Evolutionary conservation across 2,329 filamentous ascomycete genomes (phyloP).

Genomic region (Diaporthe longicolla): DNA sequence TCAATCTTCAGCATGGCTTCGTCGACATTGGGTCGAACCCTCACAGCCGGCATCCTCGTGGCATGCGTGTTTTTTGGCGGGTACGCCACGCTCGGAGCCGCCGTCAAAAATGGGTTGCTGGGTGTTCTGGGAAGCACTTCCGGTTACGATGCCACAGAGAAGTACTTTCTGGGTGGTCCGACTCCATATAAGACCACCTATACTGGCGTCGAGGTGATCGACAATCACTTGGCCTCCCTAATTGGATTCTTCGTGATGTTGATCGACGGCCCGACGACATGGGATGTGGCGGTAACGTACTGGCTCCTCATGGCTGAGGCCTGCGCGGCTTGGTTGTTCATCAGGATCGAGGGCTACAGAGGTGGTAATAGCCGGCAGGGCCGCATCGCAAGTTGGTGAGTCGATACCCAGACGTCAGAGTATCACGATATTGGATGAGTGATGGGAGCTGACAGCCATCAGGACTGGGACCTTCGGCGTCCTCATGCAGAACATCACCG

Average conservation of each 20-base stretch:
- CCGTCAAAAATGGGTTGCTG: slow-evolving; percentile 30
- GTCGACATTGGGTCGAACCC: neutral
- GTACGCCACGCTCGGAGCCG: slow-evolving; percentile 36
- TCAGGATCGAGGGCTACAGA: slow-evolving; percentile 44
- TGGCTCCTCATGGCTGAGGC: slow-evolving; percentile 44
- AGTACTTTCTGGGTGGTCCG: slow-evolving; percentile 38
- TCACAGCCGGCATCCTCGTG: slow-evolving; percentile 27
- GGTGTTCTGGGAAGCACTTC: slow-evolving; percentile 10
- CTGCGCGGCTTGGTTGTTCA: slow-evolving; percentile 42
- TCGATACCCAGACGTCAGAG: neutral
- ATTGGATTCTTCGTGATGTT: slow-evolving; percentile 41
- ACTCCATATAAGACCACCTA: slow-evolving; percentile 38
- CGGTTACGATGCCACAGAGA: neutral
- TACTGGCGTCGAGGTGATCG: slow-evolving; percentile 40
- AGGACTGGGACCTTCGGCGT: slow-evolving; percentile 45
- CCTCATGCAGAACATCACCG: slow-evolving; percentile 43
- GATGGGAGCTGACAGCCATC: neutral
- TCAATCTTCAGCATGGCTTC: slow-evolving; percentile 7
- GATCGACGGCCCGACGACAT: slow-evolving; percentile 41
- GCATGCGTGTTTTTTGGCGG: slow-evolving; percentile 39
- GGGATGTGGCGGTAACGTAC: slow-evolving; percentile 38
- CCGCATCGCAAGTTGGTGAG: slow-evolving; percentile 45
- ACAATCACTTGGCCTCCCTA: slow-evolving; percentile 32
- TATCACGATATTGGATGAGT: too few species aligned
- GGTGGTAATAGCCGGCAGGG: slow-evolving; percentile 42